Base-by-base conservation (phyloP, 202 grass and related monocot genomes). In the Bolboschoenoplectus hybrid region DNA sequence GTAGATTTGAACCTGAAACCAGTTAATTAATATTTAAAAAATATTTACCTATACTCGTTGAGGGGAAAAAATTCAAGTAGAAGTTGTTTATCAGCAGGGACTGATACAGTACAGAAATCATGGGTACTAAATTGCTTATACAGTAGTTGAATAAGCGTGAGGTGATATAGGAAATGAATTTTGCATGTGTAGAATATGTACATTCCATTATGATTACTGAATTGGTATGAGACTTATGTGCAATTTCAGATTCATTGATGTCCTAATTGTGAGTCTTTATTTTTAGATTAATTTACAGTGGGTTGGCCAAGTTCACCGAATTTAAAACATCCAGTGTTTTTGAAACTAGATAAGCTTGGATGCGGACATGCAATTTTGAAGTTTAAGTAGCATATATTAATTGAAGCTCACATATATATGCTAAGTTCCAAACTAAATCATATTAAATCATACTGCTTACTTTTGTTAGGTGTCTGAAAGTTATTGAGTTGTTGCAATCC, bases 401-500 rank as follows among this genome's bases (percentile, higher is more conserved):
- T 78, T 78, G 32, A 78, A 78, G 32, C 49, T 39, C 49, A 39
- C 2, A 56, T 39, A 38, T 78, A 55, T 34, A 6, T 40, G 52
- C 58, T 58, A 78, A 58, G 14, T 57, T 78, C 7, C 2, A 78
- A n/a, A 38, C 3, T 78, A 17, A 57, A n/a, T 57, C 32, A 57
- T 57, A 57, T 78, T 57, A 38, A 35, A 57, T 38, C 50, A 78
- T 6, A 8, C 5, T 82, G 81, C 45, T 41, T 84, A 53, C 58
- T 81, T 91, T 32, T 88, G 80, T 74, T 77, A 95, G 96, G 91
- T 98, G 93, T 80, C 66, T 92, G 68, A 95, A 81, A 89, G 96
- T 95, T 71, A 94, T 98, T 46, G 87, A 89, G 71, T 83, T 92
- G 63, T 90, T 95, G 87, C 90, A 98, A 74, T 87, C 87, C 39